These are phyloP conservation scores for Lepraria neglecta DNA, from an alignment of 495 filamentous ascomycete genomes.

Conservation along the genomic window DNA sequence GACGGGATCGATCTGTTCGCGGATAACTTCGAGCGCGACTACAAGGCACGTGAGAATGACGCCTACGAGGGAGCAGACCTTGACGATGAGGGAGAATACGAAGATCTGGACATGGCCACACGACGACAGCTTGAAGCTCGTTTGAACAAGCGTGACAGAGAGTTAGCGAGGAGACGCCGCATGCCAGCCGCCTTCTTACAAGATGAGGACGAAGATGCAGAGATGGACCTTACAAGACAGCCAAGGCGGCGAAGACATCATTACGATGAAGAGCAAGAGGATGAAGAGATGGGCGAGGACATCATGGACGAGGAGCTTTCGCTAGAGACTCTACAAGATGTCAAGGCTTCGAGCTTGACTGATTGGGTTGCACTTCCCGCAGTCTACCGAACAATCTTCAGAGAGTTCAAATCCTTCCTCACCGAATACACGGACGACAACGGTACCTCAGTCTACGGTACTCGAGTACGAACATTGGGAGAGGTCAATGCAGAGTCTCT, in stretches of 20 bases:
- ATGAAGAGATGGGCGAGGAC: conserved; percentile 79
- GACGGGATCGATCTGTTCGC: conserved; percentile 89
- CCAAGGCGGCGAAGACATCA: conserved; percentile 71
- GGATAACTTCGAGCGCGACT: conserved; percentile 84
- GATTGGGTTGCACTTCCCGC: conserved; percentile 92
- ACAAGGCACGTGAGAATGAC: conserved; percentile 55
- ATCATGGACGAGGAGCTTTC: conserved; percentile 93
- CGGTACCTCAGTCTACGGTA: conserved; percentile 88
- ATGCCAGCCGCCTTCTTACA: conserved; percentile 81
- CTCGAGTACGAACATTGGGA: conserved; percentile 84
- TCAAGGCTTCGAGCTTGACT: conserved; percentile 85
- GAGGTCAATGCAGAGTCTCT: conserved; percentile 94
- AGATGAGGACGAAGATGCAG: conserved; percentile 81
- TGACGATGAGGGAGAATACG: conserved; percentile 74
- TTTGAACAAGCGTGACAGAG: conserved; percentile 74
- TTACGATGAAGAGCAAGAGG: conserved; percentile 91
- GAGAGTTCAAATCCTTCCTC: conserved; percentile 95
- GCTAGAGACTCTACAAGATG: conserved; percentile 82
- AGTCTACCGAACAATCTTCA: conserved; percentile 85
- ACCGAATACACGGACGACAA: conserved; percentile 88
- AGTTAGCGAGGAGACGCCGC: conserved; percentile 63
- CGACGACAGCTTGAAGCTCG: conserved; percentile 78
- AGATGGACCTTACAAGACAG: conserved; percentile 75
- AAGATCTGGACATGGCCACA: conserved; percentile 59
- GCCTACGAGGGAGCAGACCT: conserved; percentile 67